Evolutionary conservation across 2,329 filamentous ascomycete species (phyloP), one percentile per base, ranked within the genome.

Genomic region (Trichoderma sp.): DNA sequence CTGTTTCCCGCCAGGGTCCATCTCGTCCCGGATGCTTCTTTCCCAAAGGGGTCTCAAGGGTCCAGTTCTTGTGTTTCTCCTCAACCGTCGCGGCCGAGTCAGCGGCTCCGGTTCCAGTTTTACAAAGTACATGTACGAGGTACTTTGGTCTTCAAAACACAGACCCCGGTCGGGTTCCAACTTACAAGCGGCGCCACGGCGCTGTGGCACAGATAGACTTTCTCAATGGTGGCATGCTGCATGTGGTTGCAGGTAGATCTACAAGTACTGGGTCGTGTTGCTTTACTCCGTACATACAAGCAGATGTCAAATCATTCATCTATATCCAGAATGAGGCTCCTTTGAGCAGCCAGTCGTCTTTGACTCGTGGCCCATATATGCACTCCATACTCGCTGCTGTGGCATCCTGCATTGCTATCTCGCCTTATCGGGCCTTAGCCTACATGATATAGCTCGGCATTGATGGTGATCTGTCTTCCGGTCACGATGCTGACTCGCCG

Each of bases 21-120:
- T 39, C 64, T 28, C 57, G 9, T 58, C 28, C 34, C n/a, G 23
- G 61, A 55, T 12, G 47, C 9, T 57, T 67, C 32, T 67, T 55
- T 39, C 64, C 47, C 43, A 7, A 58, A 67, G 26, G 20, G 59
- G 23, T 12, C 59, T 59, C 20, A 34, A 47, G 53, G 65, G 36
- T 59, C 64, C 15, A 30, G 47, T 32, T 32, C n/a, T 34, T 36
- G 47, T 53, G 47, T 23, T 32, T 28, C 55, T 68, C 34, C 36
- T 36, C 58, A 15, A 68, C 39, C 36, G 36, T 28, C 55, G 65
- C 62, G 43, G 62, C 65, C 55, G 65, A 68, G 65, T 68, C 55
- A 68, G 55, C 55, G 65, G 65, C 36, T 68, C 65, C 55, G 36
- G 36, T 32, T 68, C 65, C 55, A 26, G 36, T 32, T 47, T 61